phyloP scores from a whole-genome alignment of 2,329 filamentous ascomycete genomes.

The Monilinia aucupariae region DNA sequence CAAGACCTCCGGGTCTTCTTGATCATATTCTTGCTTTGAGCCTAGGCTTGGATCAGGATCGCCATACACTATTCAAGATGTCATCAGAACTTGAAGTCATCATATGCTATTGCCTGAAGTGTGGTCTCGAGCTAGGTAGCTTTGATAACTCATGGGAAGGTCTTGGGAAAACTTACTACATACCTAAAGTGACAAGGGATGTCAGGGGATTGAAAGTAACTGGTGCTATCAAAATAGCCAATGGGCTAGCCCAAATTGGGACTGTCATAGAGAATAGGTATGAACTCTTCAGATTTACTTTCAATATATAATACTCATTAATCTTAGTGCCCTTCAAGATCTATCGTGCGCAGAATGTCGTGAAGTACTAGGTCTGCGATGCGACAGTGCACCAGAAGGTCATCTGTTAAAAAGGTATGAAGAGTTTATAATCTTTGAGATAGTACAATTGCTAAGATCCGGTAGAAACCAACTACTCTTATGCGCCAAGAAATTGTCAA shows the following conservation, averaged over 20 bases:
- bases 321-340: conserved; percentile 31
- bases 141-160: conserved; percentile 33
- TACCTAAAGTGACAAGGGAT: conserved; percentile 25
- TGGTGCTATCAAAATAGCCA: conserved; percentile 26
- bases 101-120: conserved; percentile 27
- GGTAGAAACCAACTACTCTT: conserved; percentile 32
- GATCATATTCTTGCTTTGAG: background rate
- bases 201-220: conserved; percentile 26
- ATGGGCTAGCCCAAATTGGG: conserved; percentile 23
- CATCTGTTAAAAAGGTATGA: conserved; percentile 32
- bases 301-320: background rate
- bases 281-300: background rate
- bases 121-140: conserved; percentile 27
- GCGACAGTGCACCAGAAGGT: conserved; percentile 31
- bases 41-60: background rate
- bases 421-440: background rate
- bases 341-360: conserved; percentile 30
- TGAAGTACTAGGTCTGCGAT: conserved; percentile 29
- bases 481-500: conserved; percentile 26
- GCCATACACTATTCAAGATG: conserved; percentile 3
- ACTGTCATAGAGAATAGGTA: conserved; percentile 31
- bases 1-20: background rate
- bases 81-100: conserved; percentile 1
- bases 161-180: conserved; percentile 34
- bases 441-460: conserved; percentile 1